Conservation (phyloP, 805 yeast species). For the Lachancea thermotolerans region DNA sequence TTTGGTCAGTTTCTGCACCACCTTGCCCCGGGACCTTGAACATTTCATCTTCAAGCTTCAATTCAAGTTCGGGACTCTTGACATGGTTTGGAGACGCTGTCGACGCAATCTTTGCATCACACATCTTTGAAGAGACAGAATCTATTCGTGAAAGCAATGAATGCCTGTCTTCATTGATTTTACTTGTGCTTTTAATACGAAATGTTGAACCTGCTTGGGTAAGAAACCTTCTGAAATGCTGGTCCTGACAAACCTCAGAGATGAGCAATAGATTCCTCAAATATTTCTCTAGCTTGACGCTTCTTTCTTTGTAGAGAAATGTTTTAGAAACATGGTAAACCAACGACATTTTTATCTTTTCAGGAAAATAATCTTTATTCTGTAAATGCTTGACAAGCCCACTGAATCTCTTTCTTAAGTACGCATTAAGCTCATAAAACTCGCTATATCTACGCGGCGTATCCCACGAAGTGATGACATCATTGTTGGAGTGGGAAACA, state of each 20-base stretch:
- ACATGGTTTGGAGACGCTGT: slow-evolving; percentile 2
- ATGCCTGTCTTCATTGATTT: slow-evolving; percentile 7
- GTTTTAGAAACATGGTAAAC: slow-evolving; percentile 53
- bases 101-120: not conserved
- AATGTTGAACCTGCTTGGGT: slow-evolving; percentile 34
- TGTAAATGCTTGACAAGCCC: slow-evolving; percentile 49
- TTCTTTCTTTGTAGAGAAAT: slow-evolving; percentile 58
- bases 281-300: slow-evolving; percentile 54
- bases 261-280: slow-evolving; percentile 48
- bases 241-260: slow-evolving; percentile 67
- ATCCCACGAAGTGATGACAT: slow-evolving; percentile 70
- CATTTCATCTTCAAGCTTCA: not conserved
- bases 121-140: slow-evolving; percentile 10
- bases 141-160: slow-evolving; percentile 3
- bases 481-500: slow-evolving; percentile 50
- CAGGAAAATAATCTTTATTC: slow-evolving; percentile 32
- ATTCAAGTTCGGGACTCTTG: slow-evolving; percentile 9
- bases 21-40: not conserved
- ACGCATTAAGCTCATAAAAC: slow-evolving; percentile 63
- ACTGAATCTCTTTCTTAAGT: slow-evolving; percentile 44
- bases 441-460: slow-evolving; percentile 88
- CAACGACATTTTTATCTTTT: slow-evolving; percentile 55
- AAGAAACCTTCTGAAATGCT: slow-evolving; percentile 65
- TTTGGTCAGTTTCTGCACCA: slow-evolving; percentile 12
- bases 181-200: slow-evolving; percentile 11